Evolutionary conservation across 2,329 filamentous ascomycete genomes (phyloP).

Genomic region (Aspergillus novofumigatus): DNA sequence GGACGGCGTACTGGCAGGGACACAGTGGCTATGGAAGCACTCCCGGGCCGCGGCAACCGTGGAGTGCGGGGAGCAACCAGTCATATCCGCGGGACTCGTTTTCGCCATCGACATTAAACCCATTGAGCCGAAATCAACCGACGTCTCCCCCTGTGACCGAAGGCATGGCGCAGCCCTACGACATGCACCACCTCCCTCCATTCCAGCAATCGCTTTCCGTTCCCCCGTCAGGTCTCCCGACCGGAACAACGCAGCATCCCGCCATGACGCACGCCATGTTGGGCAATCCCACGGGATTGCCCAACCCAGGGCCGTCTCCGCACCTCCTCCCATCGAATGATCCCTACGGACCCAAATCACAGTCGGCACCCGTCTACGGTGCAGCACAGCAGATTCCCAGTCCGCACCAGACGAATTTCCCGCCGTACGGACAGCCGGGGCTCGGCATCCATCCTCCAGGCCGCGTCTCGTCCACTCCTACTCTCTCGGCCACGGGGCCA

Average conservation of each 20-base stretch:
- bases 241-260: conserved; percentile 39
- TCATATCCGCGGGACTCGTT: conserved; percentile 52
- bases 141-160: conserved; percentile 60
- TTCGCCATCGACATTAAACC: conserved; percentile 51
- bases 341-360: conserved; percentile 53
- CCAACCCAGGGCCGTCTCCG: conserved; percentile 36
- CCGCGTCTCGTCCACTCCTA: conserved; percentile 41
- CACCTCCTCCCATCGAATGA: conserved; percentile 56
- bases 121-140: conserved; percentile 49
- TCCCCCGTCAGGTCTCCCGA: conserved; percentile 43
- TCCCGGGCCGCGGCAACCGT: conserved; percentile 45
- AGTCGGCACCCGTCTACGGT: conserved; percentile 45
- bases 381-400: conserved; percentile 46
- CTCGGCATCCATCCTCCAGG: conserved; percentile 38
- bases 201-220: conserved; percentile 59
- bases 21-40: conserved; percentile 54
- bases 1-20: conserved; percentile 56
- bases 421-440: conserved; percentile 39
- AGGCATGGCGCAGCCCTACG: conserved; percentile 64
- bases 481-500: conserved; percentile 16
- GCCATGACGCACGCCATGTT: conserved; percentile 45
- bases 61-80: conserved; percentile 37
- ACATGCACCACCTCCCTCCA: conserved; percentile 58
- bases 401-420: conserved; percentile 44
- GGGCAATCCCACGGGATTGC: conserved; percentile 41